Evolutionary conservation across 2,329 filamentous ascomycete genomes (phyloP), one percentile per base, ranked within the genome.

Genomic region (Botrytis hyacinthi): DNA sequence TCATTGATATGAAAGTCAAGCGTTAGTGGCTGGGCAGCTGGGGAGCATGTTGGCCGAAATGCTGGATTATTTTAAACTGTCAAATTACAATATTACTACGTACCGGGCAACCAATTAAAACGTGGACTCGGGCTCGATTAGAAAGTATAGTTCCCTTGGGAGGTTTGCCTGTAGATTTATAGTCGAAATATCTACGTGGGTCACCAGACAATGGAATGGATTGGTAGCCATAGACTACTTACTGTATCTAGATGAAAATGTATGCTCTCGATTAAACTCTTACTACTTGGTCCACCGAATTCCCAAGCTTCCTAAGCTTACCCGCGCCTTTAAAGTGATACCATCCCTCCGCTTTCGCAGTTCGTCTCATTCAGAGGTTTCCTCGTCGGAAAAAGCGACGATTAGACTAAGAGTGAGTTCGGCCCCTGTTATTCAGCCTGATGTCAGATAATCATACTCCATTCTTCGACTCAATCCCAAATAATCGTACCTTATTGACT

Each of bases 391-490:
- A n/a, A n/a, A n/a, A n/a, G n/a, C n/a, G n/a, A n/a, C n/a, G n/a
- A n/a, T n/a, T n/a, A n/a, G n/a, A n/a, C n/a, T n/a, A n/a, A n/a
- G n/a, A n/a, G n/a, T n/a, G n/a, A n/a, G n/a, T n/a, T 29, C 14
- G 48, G 48, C 5, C 26, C 48, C 48, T 51, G 7, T n/a, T 54
- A 2, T 8, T 16, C 48, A 54, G 16, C 26, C 12, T n/a, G 14
- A n/a, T 14, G 4, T 14, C 26, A 14, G n/a, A 51, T 10, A n/a
- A 51, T 14, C 26, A n/a, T 35, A 35, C 10, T 51, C 12, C 40
- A 42, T n/a, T 54, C 0, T 4, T 8, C 6, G 1, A 18, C 6
- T 2, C 14, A 29, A 32, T 1, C 14, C 7, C n/a, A 18, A 57
- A 57, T 0, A 29, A 29, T 57, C 51, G 6, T 37, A 40, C 12